phyloP scores from a whole-genome alignment of 1,284 basidiomycete genomes.

The Heliocybe sulcata region DNA sequence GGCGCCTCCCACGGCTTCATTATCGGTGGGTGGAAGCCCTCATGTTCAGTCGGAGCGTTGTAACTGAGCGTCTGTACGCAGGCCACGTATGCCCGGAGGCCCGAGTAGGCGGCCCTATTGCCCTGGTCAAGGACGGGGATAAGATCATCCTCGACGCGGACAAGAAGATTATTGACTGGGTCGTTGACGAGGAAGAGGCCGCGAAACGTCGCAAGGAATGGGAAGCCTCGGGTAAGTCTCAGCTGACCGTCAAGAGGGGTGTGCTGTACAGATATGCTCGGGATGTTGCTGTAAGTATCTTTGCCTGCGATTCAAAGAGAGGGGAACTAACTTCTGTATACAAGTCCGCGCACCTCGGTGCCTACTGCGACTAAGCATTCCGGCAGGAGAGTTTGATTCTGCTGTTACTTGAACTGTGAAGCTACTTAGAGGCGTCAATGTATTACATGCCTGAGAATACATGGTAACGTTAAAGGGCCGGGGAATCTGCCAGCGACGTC shows the following conservation, averaged over 20 bases:
- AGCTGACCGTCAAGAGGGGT: conserved; percentile 67
- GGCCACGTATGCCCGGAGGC: conserved; percentile 93
- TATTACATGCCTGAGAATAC: no score
- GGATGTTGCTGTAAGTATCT: conserved; percentile 65
- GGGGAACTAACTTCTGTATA: conserved; percentile 2
- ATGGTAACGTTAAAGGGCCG: no score
- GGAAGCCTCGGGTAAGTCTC: conserved; percentile 54
- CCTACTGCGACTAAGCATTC: conserved; percentile 58
- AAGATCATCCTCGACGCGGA: conserved; percentile 77
- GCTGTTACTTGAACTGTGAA: no score
- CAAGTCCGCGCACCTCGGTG: conserved; percentile 68
- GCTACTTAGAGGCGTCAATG: no score
- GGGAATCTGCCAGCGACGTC: no score
- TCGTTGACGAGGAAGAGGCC: conserved; percentile 79
- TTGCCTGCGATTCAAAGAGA: conserved; percentile 1
- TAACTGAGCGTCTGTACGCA: conserved; percentile 17
- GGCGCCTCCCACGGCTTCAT: conserved; percentile 66
- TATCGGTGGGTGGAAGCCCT: conserved; percentile 37
- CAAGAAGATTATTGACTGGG: conserved; percentile 74
- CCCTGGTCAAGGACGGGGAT: conserved; percentile 90
- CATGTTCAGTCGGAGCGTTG: background rate
- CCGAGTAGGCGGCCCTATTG: conserved; percentile 91
- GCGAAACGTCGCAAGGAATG: conserved; percentile 64
- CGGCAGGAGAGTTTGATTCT: no score
- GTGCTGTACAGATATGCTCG: conserved; percentile 70